Evolutionary conservation across 2,329 filamentous ascomycete genomes (phyloP).

Genomic region (Botrytis medusae): DNA sequence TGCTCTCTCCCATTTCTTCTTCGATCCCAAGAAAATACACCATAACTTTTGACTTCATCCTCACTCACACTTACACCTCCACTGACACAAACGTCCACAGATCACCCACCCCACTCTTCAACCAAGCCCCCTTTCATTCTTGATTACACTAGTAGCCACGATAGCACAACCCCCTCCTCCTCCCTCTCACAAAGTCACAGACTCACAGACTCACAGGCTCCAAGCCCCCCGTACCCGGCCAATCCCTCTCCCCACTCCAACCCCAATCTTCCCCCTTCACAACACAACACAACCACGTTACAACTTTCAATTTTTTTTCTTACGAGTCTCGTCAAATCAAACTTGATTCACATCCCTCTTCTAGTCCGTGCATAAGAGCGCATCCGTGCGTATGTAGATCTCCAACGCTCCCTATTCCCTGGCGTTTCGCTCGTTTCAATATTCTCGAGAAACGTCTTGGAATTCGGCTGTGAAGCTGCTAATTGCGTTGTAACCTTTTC

Average conservation of each 20-base stretch:
- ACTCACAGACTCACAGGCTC: neutral
- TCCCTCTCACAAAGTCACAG: neutral
- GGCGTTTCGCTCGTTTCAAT: neutral
- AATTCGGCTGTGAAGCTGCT: neutral
- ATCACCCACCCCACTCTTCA: neutral
- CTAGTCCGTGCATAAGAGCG: neutral
- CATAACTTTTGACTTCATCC: neutral
- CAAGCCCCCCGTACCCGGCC: neutral
- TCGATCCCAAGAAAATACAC: neutral
- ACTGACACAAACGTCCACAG: neutral
- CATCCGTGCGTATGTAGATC: neutral
- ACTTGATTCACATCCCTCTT: neutral
- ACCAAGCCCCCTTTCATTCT: neutral
- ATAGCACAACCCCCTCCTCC: neutral
- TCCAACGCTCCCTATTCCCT: neutral
- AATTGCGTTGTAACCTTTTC: neutral
- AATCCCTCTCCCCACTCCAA: neutral
- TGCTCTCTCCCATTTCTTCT: neutral
- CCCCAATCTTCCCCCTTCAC: neutral
- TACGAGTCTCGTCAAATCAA: neutral
- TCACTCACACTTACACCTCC: neutral
- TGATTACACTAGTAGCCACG: neutral
- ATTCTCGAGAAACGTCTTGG: neutral
- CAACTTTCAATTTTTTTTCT: neutral
- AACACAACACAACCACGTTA: neutral